A percentile compares a stretch with the other conserved stretches of the same genome.
Conservation (phyloP, 2,329 filamentous ascomycete genomes). For the Penicillium thymicola region DNA sequence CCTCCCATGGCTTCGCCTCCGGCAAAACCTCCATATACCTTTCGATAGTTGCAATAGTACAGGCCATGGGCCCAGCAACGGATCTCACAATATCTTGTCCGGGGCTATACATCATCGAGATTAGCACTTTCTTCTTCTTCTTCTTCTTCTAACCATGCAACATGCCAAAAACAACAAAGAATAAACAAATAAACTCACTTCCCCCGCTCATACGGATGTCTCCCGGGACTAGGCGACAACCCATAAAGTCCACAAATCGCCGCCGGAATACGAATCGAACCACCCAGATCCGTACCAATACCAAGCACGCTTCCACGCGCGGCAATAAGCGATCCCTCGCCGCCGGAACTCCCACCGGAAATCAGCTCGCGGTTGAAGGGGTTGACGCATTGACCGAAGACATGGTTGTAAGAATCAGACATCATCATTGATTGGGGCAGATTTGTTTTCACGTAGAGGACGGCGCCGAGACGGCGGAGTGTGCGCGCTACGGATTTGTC, state of each 20-base stretch:
- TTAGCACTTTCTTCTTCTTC: not conserved
- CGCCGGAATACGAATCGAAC: constrained; percentile 54
- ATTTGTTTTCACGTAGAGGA: constrained; percentile 27
- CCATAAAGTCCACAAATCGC: constrained; percentile 56
- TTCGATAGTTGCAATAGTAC: constrained; percentile 27
- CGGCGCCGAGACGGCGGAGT: constrained; percentile 22
- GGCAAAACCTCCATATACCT: constrained; percentile 36
- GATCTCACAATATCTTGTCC: constrained; percentile 29
- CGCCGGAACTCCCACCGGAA: constrained; percentile 55
- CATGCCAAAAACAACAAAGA: constrained; percentile 1
- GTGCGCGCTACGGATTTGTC: constrained; percentile 24
- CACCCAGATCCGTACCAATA: constrained; percentile 54
- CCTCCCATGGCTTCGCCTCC: constrained; percentile 34
- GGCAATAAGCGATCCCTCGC: constrained; percentile 52
- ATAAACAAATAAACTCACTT: constrained; percentile 27
- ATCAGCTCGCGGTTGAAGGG: constrained; percentile 51
- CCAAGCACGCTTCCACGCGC: constrained; percentile 51
- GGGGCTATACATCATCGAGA: constrained; percentile 11
- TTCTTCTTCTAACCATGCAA: accelerated
- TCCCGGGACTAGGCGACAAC: constrained; percentile 39
- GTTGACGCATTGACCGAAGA: constrained; percentile 55
- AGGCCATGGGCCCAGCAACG: constrained; percentile 31
- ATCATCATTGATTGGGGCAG: constrained; percentile 28
- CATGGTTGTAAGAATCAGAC: constrained; percentile 33
- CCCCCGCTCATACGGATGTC: constrained; percentile 37